These are phyloP conservation scores for Heliamphora exappendiculata DNA, from an alignment of 148 eudicot species.

Conservation along the genomic window DNA sequence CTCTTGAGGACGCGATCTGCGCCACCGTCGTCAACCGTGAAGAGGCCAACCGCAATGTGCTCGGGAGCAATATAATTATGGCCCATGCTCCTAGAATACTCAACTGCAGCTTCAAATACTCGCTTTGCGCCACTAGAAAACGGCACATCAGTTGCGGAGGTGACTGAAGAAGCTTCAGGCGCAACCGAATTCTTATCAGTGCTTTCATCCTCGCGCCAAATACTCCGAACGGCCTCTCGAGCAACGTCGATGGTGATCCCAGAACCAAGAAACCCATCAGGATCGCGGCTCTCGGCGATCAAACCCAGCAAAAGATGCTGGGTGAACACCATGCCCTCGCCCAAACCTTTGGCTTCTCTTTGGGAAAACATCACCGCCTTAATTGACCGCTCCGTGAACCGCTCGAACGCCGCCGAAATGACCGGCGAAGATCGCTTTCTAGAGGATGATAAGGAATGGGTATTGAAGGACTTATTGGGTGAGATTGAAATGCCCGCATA, in stretches of 20 bases:
- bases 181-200: neutral
- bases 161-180: neutral
- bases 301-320: constrained; percentile 50
- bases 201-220: constrained; percentile 23
- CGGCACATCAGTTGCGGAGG: constrained; percentile 36
- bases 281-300: constrained; percentile 32
- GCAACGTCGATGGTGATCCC: constrained; percentile 36
- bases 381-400: constrained; percentile 46
- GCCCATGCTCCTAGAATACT: constrained; percentile 52
- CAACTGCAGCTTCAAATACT: constrained; percentile 54
- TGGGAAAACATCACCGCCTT: constrained; percentile 49
- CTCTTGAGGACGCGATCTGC: constrained; percentile 43
- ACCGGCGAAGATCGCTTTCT: neutral
- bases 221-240: constrained; percentile 31
- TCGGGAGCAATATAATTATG: constrained; percentile 49
- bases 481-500: constrained; percentile 24
- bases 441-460: neutral
- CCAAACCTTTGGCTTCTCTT: constrained; percentile 38
- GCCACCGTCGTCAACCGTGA: constrained; percentile 50
- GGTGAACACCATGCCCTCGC: constrained; percentile 32
- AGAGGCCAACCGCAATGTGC: constrained; percentile 51
- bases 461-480: neutral
- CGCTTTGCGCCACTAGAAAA: constrained; percentile 38
- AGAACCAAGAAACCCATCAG: constrained; percentile 39
- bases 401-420: constrained; percentile 35